Conservation (phyloP, 108 stramenopile genomes). For the Asterionellopsis glacialis region DNA sequence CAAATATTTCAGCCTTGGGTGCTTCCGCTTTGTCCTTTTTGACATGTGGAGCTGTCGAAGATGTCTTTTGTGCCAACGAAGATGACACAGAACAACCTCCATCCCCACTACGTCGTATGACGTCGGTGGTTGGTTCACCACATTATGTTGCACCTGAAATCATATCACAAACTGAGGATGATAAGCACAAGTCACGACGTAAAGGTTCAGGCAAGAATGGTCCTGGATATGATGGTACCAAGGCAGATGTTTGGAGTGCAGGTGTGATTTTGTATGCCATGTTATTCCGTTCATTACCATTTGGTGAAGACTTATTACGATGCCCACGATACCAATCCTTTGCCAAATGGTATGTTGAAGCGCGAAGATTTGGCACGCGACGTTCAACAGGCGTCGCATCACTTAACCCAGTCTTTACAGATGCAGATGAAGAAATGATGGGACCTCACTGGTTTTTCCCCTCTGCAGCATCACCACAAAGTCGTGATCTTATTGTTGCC, state of each 20-base stretch:
- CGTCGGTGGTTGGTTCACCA: conserved; percentile 86
- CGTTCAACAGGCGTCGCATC: conserved; percentile 50
- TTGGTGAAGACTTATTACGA: conserved; percentile 80
- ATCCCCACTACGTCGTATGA: conserved; percentile 67
- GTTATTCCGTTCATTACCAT: conserved; percentile 84
- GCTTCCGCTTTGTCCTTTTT: conserved; percentile 59
- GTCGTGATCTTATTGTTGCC: conserved; percentile 79
- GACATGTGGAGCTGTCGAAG: conserved; percentile 68
- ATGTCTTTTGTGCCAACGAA: conserved; percentile 22
- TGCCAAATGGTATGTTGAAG: conserved; percentile 80
- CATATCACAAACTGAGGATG: conserved; percentile 63
- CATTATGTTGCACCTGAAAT: conserved; percentile 94
- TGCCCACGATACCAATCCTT: conserved; percentile 88
- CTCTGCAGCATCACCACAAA: conserved; percentile 44
- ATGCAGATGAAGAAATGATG: conserved; percentile 65
- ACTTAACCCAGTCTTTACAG: conserved; percentile 54
- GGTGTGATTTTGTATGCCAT: conserved; percentile 91
- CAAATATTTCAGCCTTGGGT: conserved; percentile 28
- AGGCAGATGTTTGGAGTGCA: conserved; percentile 93
- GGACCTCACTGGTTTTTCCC: conserved; percentile 88
- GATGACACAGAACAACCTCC: conserved; percentile 18
- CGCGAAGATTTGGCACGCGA: conserved; percentile 45
- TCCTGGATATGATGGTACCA: conserved; percentile 82
- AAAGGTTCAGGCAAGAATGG: background rate
- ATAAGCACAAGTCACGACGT: conserved; percentile 6